These are phyloP conservation scores for Cystobasidium sp. DNA, from an alignment of 1,284 basidiomycete genomes.

Conservation along the genomic window DNA sequence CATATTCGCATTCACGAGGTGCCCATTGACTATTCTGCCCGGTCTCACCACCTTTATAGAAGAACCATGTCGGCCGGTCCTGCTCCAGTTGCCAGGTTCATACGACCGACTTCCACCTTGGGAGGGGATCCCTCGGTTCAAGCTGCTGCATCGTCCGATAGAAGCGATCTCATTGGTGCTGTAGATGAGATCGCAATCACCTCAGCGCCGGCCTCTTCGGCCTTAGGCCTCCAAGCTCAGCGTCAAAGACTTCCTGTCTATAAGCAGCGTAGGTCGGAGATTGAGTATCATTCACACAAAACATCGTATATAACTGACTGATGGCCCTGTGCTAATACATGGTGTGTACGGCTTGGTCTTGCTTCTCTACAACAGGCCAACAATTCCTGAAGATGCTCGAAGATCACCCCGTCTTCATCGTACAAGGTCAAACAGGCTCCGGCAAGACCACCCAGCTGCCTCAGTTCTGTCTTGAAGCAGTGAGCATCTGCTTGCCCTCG, in stretches of 20 bases:
- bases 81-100: slow-evolving; percentile 7
- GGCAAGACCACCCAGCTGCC: slow-evolving; percentile 98
- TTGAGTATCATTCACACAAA: neutral
- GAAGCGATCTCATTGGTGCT: neutral
- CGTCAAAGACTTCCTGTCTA: slow-evolving; percentile 82
- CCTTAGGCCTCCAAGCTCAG: slow-evolving; percentile 70
- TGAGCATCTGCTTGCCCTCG: neutral
- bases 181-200: slow-evolving; percentile 63
- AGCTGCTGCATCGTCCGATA: neutral
- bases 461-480: slow-evolving; percentile 84
- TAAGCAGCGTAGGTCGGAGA: slow-evolving; percentile 70
- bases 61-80: neutral
- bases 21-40: no score
- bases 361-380: slow-evolving; percentile 63
- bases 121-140: neutral
- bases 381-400: slow-evolving; percentile 83
- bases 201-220: slow-evolving; percentile 63
- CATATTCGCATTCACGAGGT: no score
- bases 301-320: no score
- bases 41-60: neutral
- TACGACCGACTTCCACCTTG: slow-evolving; percentile 10
- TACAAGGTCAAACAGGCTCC: slow-evolving; percentile 94
- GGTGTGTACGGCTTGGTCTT: neutral
- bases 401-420: slow-evolving; percentile 77
- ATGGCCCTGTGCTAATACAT: no score